phyloP scores from a whole-genome alignment of 768 basidiomycete species.

The Calvatia gigantea region DNA sequence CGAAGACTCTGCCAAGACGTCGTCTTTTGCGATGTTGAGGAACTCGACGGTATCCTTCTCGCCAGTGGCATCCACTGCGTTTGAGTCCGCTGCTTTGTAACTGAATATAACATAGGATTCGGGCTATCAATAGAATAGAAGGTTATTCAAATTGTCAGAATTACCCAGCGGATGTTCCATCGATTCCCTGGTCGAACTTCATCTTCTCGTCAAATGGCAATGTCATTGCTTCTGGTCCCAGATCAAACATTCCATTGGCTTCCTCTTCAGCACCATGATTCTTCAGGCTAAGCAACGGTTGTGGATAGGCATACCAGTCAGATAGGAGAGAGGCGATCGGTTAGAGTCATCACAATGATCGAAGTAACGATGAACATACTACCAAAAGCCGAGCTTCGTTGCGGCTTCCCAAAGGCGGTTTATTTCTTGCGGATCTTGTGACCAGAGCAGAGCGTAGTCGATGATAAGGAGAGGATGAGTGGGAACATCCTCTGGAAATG shows the following conservation, averaged over 20 bases:
- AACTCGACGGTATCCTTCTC: conserved; percentile 56
- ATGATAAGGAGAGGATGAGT: conserved; percentile 54
- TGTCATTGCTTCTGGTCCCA: conserved; percentile 51
- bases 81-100: conserved; percentile 63
- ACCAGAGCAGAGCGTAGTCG: conserved; percentile 47
- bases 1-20: conserved; percentile 56
- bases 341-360: too few relatives aligned
- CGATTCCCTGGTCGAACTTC: conserved; percentile 54
- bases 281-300: conserved; percentile 36
- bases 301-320: background rate
- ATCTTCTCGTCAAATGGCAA: conserved; percentile 56
- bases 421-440: conserved; percentile 39
- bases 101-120: too few relatives aligned
- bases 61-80: conserved; percentile 59
- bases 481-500: conserved; percentile 50
- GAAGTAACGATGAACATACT: conserved; percentile 47
- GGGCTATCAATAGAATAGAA: too few relatives aligned
- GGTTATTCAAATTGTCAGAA: conserved; percentile 6
- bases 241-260: conserved; percentile 49
- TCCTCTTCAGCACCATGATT: conserved; percentile 52
- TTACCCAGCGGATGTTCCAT: conserved; percentile 37
- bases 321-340: too few relatives aligned
- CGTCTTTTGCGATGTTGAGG: conserved; percentile 67
- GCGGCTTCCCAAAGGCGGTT: conserved; percentile 54
- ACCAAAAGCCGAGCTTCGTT: conserved; percentile 64